phyloP scores from a whole-genome alignment of 306 rosid species.

The Rosa multiflora region DNA sequence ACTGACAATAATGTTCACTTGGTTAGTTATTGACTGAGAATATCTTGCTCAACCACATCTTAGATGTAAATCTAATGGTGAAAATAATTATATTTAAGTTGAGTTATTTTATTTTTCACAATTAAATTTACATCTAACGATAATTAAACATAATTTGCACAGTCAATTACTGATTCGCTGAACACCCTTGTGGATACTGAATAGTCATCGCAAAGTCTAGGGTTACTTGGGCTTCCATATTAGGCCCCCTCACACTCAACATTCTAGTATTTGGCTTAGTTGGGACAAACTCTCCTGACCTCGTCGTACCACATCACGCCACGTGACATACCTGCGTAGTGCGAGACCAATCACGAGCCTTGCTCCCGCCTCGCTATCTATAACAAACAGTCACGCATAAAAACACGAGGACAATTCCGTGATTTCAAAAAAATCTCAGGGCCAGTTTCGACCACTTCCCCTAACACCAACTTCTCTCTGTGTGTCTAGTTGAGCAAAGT shows the following conservation, averaged over 20 bases:
- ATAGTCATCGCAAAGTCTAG: too few relatives aligned
- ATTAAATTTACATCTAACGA: too few relatives aligned
- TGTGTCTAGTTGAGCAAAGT: slow-evolving; percentile 7
- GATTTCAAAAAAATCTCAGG: not conserved
- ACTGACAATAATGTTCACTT: too few relatives aligned
- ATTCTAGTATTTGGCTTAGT: not conserved
- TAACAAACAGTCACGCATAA: slow-evolving; percentile 2
- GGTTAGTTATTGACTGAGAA: too few relatives aligned
- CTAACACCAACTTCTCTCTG: not conserved
- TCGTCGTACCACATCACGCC: slow-evolving; percentile 15
- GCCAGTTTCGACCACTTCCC: not conserved
- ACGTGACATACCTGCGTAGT: slow-evolving; percentile 8
- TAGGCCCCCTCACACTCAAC: not conserved
- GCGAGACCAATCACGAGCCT: slow-evolving; percentile 12
- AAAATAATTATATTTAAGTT: too few relatives aligned
- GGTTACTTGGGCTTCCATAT: not conserved
- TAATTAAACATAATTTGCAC: too few relatives aligned
- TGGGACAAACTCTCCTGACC: not conserved
- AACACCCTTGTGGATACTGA: too few relatives aligned
- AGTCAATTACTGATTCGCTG: too few relatives aligned
- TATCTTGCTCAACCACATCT: too few relatives aligned
- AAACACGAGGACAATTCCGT: not conserved
- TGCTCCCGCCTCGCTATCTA: not conserved
- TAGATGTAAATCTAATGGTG: too few relatives aligned
- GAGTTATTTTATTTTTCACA: too few relatives aligned